phyloP scores from a whole-genome alignment of 1,284 basidiomycete species.

The Sanghuangporus baumii region DNA sequence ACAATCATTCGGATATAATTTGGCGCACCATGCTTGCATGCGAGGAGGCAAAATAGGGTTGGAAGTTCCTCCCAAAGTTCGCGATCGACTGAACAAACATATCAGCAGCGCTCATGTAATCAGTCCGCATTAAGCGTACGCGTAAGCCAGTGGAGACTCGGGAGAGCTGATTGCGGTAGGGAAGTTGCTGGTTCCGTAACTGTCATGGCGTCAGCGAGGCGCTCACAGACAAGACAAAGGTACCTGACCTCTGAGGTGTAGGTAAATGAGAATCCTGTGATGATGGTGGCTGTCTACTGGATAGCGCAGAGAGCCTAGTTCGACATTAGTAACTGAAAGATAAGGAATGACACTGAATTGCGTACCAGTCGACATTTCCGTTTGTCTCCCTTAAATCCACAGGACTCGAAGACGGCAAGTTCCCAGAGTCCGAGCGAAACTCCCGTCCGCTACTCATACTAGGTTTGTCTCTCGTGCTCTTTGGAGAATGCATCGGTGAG shows the following conservation, averaged over 20 bases:
- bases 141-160: slow-evolving; percentile 38
- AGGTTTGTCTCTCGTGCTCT: background rate
- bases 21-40: slow-evolving; percentile 21
- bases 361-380: background rate
- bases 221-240: no score
- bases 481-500: background rate
- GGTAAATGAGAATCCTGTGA: slow-evolving; percentile 32
- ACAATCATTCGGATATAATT: slow-evolving; percentile 17
- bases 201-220: background rate
- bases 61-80: slow-evolving; percentile 2
- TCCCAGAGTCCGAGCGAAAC: no score
- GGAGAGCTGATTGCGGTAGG: slow-evolving; percentile 31
- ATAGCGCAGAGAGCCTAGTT: background rate
- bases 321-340: background rate
- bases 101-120: no score
- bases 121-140: slow-evolving; percentile 28
- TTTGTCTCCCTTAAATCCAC: background rate
- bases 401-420: background rate
- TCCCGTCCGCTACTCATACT: background rate
- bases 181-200: slow-evolving; percentile 27
- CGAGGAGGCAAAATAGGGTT: background rate
- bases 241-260: slow-evolving; percentile 54
- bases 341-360: background rate
- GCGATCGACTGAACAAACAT: slow-evolving; percentile 1
- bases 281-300: background rate